Base-by-base conservation (phyloP, 345 rosid species). In the Salix exigua region DNA sequence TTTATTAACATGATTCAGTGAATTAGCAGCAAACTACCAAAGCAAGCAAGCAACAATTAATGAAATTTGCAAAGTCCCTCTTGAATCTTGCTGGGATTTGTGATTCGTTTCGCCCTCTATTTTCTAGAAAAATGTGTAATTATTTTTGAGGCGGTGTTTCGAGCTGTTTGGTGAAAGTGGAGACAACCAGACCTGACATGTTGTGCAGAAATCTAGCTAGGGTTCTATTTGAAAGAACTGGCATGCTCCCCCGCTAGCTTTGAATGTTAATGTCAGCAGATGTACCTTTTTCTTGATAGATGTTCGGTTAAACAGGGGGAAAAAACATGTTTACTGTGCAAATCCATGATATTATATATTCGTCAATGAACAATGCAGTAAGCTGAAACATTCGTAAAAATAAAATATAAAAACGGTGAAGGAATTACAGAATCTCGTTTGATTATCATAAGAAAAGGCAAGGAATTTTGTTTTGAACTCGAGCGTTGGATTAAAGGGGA, bases 31-130 rank as follows among this genome's bases (percentile, higher is more conserved):
- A 48, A 63, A 5, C 62, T 63, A 53, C 42, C 9, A 18, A 28
- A 30, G 18, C 26, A 63, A 37, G 17, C 38, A 35, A 17, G n/a
- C 58, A 51, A 18, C 19, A 19, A 6, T 2, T 1, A 5, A 51
- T 12, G 51, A 70, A 23, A 46, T 66, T 63, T 48, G 51, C 50
- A 40, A 33, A 18, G 37, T 40, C 28, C 14, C 23, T 33, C 33
- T 38, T 70, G 31, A 70, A 46, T 46, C 51, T 6, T 67, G 78
- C 80, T 75, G 82, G 83, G 80, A 85, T 82, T 80, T 82, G 80
- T 82, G 77, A 75, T 72, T 75, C 75, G 77, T 80, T 80, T 65
- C 61, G 16, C n/a, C 55, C 30, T 12, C 51, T 31, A 5, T 53
- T 4, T 7, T 12, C 18, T 14, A 46, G 17, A 46, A 46, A 14